Percentiles rank a stretch among this genome's conserved stretches.
Conservation (phyloP, 2,329 filamentous ascomycete species). For the Fusarium piperis region DNA sequence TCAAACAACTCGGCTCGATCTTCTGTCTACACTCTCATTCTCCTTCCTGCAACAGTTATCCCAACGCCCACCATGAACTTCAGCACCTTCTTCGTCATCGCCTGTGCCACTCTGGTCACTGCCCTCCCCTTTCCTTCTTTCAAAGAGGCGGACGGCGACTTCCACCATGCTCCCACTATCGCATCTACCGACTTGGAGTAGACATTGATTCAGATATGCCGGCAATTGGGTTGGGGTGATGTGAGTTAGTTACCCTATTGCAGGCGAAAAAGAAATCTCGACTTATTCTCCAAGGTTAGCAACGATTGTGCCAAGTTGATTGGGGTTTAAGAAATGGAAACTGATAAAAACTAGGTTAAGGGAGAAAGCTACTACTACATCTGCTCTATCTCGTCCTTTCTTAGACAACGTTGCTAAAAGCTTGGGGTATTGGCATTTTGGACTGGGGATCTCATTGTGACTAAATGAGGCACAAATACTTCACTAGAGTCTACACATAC, state of each 20-base stretch:
- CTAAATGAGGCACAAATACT: not conserved
- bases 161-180: not conserved
- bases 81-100: constrained; percentile 26
- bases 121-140: constrained; percentile 34
- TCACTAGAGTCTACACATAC: not conserved
- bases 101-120: constrained; percentile 30
- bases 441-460: not conserved
- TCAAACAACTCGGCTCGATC: not conserved
- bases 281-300: not conserved
- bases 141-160: not conserved
- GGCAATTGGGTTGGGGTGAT: not conserved
- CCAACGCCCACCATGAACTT: constrained; percentile 31
- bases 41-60: not conserved
- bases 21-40: not conserved
- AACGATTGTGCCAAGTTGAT: not conserved
- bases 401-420: not conserved
- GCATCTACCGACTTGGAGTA: constrained; percentile 26
- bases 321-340: not conserved
- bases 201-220: not conserved
- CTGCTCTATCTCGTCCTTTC: not conserved
- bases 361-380: not conserved
- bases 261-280: not conserved
- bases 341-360: not conserved
- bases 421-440: not conserved
- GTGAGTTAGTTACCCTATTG: not conserved